Base-by-base conservation (phyloP, 2,329 filamentous ascomycete species). In the Colletotrichum sidae region DNA sequence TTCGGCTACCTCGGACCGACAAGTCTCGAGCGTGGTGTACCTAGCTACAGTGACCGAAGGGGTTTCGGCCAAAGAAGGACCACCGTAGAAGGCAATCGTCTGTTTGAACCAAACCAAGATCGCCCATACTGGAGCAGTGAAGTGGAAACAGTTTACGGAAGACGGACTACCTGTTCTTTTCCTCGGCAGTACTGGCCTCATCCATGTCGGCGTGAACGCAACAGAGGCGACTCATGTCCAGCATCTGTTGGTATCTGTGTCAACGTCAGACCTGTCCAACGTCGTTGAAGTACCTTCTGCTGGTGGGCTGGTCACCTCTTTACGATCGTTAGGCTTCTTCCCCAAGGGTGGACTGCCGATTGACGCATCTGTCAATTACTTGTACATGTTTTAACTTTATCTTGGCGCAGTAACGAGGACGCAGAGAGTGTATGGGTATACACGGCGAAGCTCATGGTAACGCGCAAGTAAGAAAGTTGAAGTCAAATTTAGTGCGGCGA, bases 61-160 rank as follows among this genome's bases (percentile, higher is more conserved):
- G 4, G 33, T 70, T n/a, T 61, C 73, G 10, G 67, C 70, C 5
- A 56, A 69, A 7, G 67, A 72, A 12, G 70, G 71, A 1, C 69
- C 70, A 2, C 68, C 58, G 8, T 73, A 72, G 52, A 70, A 70
- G 51, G 70, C 70, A 2, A 41, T 74, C 3, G 60, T 71, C 9
- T 17, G 73, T 34, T 68, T 68, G 49, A 53, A 66, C 39, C 69
- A 74, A 56, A 67, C 66, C 25, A 60, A 57, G 38, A 70, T 72
- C 33, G 68, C 63, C 2, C 55, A 67, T 3, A 39, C 47, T 2
- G 66, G 67, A 6, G 68, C 69, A 4, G 49, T 67, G 10, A 67
- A 67, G 3, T 54, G 72, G 1, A 13, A 70, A 8, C 47, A 53
- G 2, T 60, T 74, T 49, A 71, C 71, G 2, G 11, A 44, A 11